phyloP scores from a whole-genome alignment of 1,139 yeast species.

The Nakaseomyces sp. region DNA sequence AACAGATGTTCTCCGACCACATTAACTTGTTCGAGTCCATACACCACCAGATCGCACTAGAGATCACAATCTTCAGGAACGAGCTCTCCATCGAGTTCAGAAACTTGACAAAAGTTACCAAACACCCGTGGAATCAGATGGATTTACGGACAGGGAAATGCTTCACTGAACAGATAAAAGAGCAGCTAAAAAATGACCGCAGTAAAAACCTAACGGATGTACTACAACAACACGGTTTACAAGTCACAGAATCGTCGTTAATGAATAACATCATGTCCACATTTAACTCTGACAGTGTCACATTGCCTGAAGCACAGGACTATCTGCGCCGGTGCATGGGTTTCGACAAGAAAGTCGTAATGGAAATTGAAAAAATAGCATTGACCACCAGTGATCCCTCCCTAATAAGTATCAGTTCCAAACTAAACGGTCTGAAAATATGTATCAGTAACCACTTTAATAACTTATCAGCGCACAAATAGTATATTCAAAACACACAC shows the following conservation, averaged over 20 bases:
- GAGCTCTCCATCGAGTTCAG: constrained; percentile 28
- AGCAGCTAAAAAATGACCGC: constrained; percentile 21
- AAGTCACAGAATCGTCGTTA: constrained; percentile 25
- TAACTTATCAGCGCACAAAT: constrained; percentile 23
- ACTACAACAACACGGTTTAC: constrained; percentile 20
- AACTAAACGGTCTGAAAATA: constrained; percentile 33
- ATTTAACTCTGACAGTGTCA: constrained; percentile 21
- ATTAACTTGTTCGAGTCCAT: constrained; percentile 19
- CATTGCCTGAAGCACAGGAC: constrained; percentile 30
- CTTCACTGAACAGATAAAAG: constrained; percentile 24
- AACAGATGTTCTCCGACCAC: constrained; percentile 21
- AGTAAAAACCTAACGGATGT: constrained; percentile 18
- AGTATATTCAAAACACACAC: too few species aligned
- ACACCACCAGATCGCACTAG: constrained; percentile 25
- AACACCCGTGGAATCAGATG: constrained; percentile 33
- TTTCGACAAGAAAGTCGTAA: constrained; percentile 34
- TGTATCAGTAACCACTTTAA: constrained; percentile 31
- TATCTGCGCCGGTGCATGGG: constrained; percentile 34
- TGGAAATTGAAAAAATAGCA: constrained; percentile 35
- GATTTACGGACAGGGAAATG: constrained; percentile 29
- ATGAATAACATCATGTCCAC: constrained; percentile 20
- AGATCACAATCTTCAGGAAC: constrained; percentile 23
- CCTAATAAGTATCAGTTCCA: constrained; percentile 37
- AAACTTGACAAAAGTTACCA: constrained; percentile 25
- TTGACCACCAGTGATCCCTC: constrained; percentile 41